Base-by-base conservation (phyloP, 352 stramenopile genomes). In the Peronosclerospora sorghi region DNA sequence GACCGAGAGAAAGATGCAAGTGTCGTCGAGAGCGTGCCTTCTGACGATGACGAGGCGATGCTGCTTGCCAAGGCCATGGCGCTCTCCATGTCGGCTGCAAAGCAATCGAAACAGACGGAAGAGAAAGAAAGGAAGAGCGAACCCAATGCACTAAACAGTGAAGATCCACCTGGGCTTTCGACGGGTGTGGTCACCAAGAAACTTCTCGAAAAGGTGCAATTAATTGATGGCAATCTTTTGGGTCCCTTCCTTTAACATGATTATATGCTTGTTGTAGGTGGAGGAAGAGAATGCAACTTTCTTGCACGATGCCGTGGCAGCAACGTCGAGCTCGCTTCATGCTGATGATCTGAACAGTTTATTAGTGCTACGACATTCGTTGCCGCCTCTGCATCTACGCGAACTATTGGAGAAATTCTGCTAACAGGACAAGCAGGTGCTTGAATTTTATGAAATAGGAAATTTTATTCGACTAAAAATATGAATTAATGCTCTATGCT, bases 61-160 rank as follows among this genome's bases (percentile, higher is more conserved):
- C 49, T 94, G 29, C 54, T 94, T 5, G 81, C 81, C 0, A 91
- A 94, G 37, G 81, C 81, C 8, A 94, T 94, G 81, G 76, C 78
- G 17, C 41, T 94, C 39, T 94, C 81, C 9, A 94, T 94, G 81
- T 86, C 81, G 20, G 73, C 78, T 15, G 72, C 72, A 0, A 65
- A 66, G 8, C 59, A 77, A 21, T 66, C 39, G 32, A 21, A 52
- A 0, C 69, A 73, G 4, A 55, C 69, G 29, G 66, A 75, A 41
- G 53, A 41, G 17, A 73, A 71, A 47, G 12, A 40, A 35, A 17
- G 17, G n/a, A n/a, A 7, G 13, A 13, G 6, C 14, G 61, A 67
- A 12, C 15, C 8, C 4, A 39, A 53, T 17, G 44, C 46, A 7
- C 21, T 39, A 7, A 45, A 65, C 29, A 40, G 19, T 28, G 45